Percentiles rank a stretch among this genome's conserved stretches.
Evolutionary conservation across 805 yeast species (phyloP).

Genomic region (Monosporozyma unispora): DNA sequence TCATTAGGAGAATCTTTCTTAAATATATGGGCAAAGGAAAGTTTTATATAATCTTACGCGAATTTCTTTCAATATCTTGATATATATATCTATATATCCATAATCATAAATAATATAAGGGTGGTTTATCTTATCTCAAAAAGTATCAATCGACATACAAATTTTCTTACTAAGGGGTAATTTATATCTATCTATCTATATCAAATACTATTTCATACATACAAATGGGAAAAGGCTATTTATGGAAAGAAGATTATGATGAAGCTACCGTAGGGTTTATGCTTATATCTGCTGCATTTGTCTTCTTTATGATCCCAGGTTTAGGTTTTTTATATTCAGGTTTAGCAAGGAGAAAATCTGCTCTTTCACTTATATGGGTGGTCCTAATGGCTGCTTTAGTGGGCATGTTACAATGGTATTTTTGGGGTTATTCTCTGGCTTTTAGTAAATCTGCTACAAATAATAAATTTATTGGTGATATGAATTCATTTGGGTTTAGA

Average conservation of each 20-base stretch:
- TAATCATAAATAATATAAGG: too few species aligned
- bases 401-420: conserved; percentile 86
- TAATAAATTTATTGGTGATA: conserved; percentile 81
- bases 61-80: not conserved
- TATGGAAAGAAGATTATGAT: conserved; percentile 34
- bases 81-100: too few species aligned
- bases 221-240: conserved; percentile 7
- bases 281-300: conserved; percentile 56
- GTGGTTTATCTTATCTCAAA: too few species aligned
- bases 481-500: conserved; percentile 74
- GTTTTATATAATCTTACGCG: too few species aligned
- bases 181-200: too few species aligned
- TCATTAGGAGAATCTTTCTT: too few species aligned
- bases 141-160: too few species aligned
- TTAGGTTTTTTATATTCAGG: conserved; percentile 90
- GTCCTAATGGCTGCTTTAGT: conserved; percentile 65
- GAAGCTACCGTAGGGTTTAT: conserved; percentile 43
- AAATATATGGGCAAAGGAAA: too few species aligned
- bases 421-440: conserved; percentile 96
- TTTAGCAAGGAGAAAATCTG: conserved; percentile 81
- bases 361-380: conserved; percentile 76
- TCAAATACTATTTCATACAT: not conserved
- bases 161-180: too few species aligned
- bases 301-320: conserved; percentile 91
- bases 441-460: conserved; percentile 63